These are phyloP conservation scores for Limonium bicolor DNA, from an alignment of 148 eudicot species.

Conservation along the genomic window DNA sequence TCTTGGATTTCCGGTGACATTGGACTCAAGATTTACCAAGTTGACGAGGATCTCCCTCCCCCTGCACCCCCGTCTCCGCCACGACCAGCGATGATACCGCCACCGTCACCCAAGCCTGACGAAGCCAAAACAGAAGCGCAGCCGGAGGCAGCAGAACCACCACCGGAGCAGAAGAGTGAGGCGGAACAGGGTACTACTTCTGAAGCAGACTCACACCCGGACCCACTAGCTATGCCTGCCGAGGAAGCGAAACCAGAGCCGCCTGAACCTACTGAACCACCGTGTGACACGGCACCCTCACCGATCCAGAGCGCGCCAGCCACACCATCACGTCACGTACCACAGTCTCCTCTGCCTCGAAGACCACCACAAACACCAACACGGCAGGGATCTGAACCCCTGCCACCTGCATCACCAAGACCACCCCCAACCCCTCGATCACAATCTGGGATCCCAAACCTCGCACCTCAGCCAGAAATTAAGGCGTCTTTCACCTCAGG, in stretches of 20 bases:
- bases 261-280: background rate
- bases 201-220: too few species aligned
- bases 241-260: slow-evolving; percentile 6
- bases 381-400: too few species aligned
- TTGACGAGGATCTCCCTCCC: slow-evolving; percentile 25
- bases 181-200: too few species aligned
- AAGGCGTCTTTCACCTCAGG: slow-evolving; percentile 30
- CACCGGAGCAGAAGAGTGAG: background rate
- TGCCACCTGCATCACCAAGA: slow-evolving; percentile 5
- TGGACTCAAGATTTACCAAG: slow-evolving; percentile 65
- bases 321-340: slow-evolving; percentile 1
- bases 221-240: slow-evolving; percentile 6
- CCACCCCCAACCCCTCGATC: slow-evolving; percentile 6
- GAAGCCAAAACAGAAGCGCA: slow-evolving; percentile 13
- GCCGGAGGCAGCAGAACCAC: background rate
- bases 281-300: slow-evolving; percentile 5
- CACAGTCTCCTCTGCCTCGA: background rate
- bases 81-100: slow-evolving; percentile 2
- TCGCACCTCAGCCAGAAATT: slow-evolving; percentile 9
- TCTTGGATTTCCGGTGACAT: slow-evolving; percentile 76
- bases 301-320: slow-evolving; percentile 4
- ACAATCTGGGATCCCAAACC: slow-evolving; percentile 3
- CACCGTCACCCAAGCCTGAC: slow-evolving; percentile 4
- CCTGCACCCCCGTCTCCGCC: slow-evolving; percentile 12
- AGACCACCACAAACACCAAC: background rate